These are phyloP conservation scores for Aspergillus ostianus DNA, from an alignment of 495 filamentous ascomycete species.

Conservation along the genomic window DNA sequence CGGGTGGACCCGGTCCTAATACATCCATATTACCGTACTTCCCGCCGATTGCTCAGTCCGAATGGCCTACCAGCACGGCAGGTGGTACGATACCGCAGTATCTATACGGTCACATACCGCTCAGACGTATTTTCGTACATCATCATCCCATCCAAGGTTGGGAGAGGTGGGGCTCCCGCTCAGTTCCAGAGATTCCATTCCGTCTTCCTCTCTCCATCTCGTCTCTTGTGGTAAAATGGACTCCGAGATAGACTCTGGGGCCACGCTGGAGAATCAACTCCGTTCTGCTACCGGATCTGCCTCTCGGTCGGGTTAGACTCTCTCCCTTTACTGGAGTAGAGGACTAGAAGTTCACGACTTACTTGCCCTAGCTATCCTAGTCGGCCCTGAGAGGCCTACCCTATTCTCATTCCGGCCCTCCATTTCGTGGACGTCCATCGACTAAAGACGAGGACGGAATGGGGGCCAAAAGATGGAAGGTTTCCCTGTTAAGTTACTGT, in stretches of 20 bases:
- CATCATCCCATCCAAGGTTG: slow-evolving; percentile 2
- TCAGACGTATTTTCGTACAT: background rate
- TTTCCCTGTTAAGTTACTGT: too few species aligned
- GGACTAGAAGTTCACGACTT: too few species aligned
- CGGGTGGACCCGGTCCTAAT: slow-evolving; percentile 1
- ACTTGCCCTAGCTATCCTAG: too few species aligned
- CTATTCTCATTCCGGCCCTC: too few species aligned
- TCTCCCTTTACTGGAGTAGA: background rate
- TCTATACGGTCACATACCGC: slow-evolving; percentile 11
- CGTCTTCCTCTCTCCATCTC: background rate
- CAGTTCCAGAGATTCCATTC: slow-evolving; percentile 22
- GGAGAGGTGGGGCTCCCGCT: slow-evolving; percentile 16
- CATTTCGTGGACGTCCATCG: too few species aligned
- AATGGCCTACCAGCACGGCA: background rate
- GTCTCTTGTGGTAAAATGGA: background rate
- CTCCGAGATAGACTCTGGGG: background rate
- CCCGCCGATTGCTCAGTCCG: background rate
- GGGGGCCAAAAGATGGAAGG: background rate
- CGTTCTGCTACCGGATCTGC: slow-evolving; percentile 1
- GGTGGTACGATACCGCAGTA: slow-evolving; percentile 10
- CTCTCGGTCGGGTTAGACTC: slow-evolving; percentile 17
- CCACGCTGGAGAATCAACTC: slow-evolving; percentile 10
- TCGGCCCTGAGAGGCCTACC: too few species aligned
- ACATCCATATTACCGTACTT: slow-evolving; percentile 9
- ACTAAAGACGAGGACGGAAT: background rate